A percentile compares a stretch with the other conserved stretches of the same genome.
These are phyloP conservation scores for Agarophyton chilense DNA, from an alignment of 23 red algal genomes.

Conservation along the genomic window DNA sequence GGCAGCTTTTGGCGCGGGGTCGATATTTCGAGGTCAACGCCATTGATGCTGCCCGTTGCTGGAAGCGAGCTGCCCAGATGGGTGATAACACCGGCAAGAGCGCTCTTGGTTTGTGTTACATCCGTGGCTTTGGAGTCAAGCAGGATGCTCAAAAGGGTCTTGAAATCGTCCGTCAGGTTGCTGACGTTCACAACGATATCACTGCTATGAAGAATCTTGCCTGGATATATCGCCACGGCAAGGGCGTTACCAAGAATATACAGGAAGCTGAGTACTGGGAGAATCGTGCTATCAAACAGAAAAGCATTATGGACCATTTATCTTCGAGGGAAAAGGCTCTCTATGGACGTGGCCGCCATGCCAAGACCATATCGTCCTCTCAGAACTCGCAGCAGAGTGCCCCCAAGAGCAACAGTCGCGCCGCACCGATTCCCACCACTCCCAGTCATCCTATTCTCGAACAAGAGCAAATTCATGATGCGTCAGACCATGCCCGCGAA, in stretches of 20 bases:
- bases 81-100: slow-evolving; percentile 68
- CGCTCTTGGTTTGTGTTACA: slow-evolving; percentile 65
- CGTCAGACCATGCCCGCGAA: neutral
- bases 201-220: slow-evolving; percentile 68
- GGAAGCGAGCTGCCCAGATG: slow-evolving; percentile 61
- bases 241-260: slow-evolving; percentile 53
- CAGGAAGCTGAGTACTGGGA: slow-evolving; percentile 69
- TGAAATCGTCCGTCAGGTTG: slow-evolving; percentile 57
- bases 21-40: slow-evolving; percentile 70
- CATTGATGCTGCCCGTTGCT: slow-evolving; percentile 61
- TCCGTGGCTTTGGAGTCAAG: slow-evolving; percentile 63
- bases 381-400: neutral
- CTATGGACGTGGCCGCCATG: slow-evolving; percentile 45
- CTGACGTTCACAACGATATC: slow-evolving; percentile 66
- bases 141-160: slow-evolving; percentile 52
- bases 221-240: slow-evolving; percentile 66
- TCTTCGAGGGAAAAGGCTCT: slow-evolving; percentile 46
- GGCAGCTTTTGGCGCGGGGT: slow-evolving; percentile 54
- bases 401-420: neutral
- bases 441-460: neutral
- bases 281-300: slow-evolving; percentile 39
- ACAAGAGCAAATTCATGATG: neutral
- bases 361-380: slow-evolving; percentile 17
- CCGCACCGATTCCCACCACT: neutral
- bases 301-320: slow-evolving; percentile 33